These are phyloP conservation scores for Ceratocystis papillata DNA, from an alignment of 2,329 filamentous ascomycete genomes.

Conservation along the genomic window DNA sequence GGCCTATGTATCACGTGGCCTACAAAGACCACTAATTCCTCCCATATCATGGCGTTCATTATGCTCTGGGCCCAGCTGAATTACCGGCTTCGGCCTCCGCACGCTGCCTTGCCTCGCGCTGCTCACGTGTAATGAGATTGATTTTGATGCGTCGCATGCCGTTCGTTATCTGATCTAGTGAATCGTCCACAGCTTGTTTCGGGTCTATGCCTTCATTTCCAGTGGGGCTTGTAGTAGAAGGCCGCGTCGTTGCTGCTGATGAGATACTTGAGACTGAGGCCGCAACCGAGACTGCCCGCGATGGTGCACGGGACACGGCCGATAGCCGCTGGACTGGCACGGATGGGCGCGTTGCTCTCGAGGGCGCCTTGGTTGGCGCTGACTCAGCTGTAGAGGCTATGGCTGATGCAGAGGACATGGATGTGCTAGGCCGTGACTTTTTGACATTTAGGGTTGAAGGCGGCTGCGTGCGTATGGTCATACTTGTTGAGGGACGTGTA, in stretches of 20 bases:
- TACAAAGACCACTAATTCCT: neutral
- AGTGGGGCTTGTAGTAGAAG: slow-evolving; percentile 22
- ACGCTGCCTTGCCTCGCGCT: slow-evolving; percentile 39
- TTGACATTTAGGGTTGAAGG: slow-evolving; percentile 18
- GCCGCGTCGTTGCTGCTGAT: slow-evolving; percentile 20
- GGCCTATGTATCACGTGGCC: neutral
- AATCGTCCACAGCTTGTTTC: slow-evolving; percentile 29
- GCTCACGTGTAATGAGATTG: slow-evolving; percentile 48
- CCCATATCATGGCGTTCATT: neutral
- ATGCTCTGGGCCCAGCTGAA: neutral
- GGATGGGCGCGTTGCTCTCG: neutral
- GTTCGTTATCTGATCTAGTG: slow-evolving; percentile 45
- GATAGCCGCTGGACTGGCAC: slow-evolving; percentile 7
- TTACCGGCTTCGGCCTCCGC: slow-evolving; percentile 14
- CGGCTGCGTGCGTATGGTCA: slow-evolving; percentile 6
- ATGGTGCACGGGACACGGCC: slow-evolving; percentile 15
- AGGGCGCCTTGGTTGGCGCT: neutral
- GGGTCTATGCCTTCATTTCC: neutral
- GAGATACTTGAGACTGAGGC: neutral
- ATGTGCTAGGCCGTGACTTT: slow-evolving; percentile 21
- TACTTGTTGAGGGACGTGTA: slow-evolving; percentile 16
- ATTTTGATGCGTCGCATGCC: slow-evolving; percentile 55
- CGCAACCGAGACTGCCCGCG: slow-evolving; percentile 12
- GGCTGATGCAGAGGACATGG: slow-evolving; percentile 11
- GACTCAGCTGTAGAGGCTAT: slow-evolving; percentile 2